A percentile compares a stretch with the other conserved stretches of the same genome.
Evolutionary conservation across 2,329 filamentous ascomycete species (phyloP).

Genomic region (Scopulariopsis brevicaulis): DNA sequence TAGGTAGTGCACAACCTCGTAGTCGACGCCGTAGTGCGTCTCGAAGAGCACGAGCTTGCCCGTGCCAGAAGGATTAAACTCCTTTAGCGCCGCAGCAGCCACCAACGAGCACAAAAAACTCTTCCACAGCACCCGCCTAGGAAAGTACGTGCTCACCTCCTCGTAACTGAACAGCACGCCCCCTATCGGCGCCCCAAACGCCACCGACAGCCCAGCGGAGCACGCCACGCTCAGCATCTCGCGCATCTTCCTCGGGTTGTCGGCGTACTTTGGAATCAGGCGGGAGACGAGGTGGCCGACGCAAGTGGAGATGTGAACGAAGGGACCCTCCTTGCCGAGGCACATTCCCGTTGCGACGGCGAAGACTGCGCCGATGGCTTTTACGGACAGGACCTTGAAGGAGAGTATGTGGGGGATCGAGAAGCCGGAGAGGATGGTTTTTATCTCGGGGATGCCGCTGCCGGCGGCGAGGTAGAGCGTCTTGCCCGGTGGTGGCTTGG

Average conservation of each 20-base stretch:
- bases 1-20: constrained; percentile 40
- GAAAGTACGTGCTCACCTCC: constrained; percentile 50
- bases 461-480: constrained; percentile 48
- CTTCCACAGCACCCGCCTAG: constrained; percentile 41
- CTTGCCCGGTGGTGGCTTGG: constrained; percentile 19
- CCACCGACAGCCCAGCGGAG: constrained; percentile 45
- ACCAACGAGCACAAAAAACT: constrained; percentile 46
- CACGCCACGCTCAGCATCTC: constrained; percentile 47
- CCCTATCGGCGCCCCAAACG: constrained; percentile 51
- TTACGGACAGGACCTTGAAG: constrained; percentile 41
- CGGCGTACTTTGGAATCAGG: constrained; percentile 42
- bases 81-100: constrained; percentile 42
- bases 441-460: constrained; percentile 50
- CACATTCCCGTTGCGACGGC: constrained; percentile 49
- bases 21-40: constrained; percentile 45
- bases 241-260: constrained; percentile 44
- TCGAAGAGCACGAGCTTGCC: constrained; percentile 51
- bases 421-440: constrained; percentile 49
- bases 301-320: constrained; percentile 49
- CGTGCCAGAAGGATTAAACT: constrained; percentile 47
- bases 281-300: constrained; percentile 40
- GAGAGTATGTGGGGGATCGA: constrained; percentile 45
- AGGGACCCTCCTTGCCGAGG: constrained; percentile 50
- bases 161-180: constrained; percentile 50
- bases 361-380: constrained; percentile 45